Evolutionary conservation across 1,284 basidiomycete species (phyloP), one percentile per base, ranked within the genome.

Genomic region (Cryptococcus sp.): DNA sequence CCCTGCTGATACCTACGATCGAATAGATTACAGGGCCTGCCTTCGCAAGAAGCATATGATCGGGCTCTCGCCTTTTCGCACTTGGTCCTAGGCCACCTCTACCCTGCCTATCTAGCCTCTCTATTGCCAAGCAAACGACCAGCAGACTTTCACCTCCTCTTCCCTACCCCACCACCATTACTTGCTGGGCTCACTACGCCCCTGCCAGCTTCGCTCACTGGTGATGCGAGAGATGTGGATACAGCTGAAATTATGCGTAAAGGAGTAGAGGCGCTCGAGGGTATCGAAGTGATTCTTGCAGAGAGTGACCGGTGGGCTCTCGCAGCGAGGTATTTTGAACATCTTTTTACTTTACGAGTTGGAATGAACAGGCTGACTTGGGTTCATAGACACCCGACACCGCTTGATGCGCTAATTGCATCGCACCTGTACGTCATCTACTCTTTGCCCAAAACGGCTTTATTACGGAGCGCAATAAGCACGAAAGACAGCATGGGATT

Each of bases 361-460:
- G 29, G 13, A 5, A 13, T 34, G 5, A 34, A 34, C 29, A 34
- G 5, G 29, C 29, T 6, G 38, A 60, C 61, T 43, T 63, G 29
- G 1, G 20, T 7, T 34, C 8, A 10, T 58, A 74, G 74, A 19
- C 40, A 57, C 2, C 70, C 76, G 3, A 74, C 75, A 23, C 71
- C 76, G 0, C 65, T 79, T 3, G 77, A 79, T 48, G 76, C 77
- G 0, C 60, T 79, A 11, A 64, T 79, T 16, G 70, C 72, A 3
- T 74, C 76, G 1, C 71, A 79, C 41, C 55, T 77, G 7, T 73
- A 74, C 49, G 62, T 67, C 16, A 58, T 77, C 8, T 70, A 68
- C 41, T 50, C 61, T 3, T 58, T 76, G 4, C 66, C 68, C 1
- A 22, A 54, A 1, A 47, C 52, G 0, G 65, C 70, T 0, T 39